These are phyloP conservation scores for Sequoia sempervirens DNA, from an alignment of 75 land plant species.

Conservation along the genomic window DNA sequence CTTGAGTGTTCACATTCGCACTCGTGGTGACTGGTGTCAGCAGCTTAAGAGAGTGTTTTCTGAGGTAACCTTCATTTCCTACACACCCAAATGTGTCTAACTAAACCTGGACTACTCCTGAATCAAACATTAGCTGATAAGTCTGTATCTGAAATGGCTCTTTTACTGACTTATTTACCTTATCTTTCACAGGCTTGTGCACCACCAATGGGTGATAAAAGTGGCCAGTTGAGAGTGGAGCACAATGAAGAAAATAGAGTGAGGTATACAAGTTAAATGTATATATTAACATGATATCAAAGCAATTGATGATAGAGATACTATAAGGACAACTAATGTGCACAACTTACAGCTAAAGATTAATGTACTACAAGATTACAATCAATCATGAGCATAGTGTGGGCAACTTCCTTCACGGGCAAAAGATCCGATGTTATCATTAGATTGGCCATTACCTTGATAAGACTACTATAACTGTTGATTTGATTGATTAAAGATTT, in stretches of 20 bases:
- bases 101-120: not conserved
- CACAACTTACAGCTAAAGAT: no score
- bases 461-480: no score
- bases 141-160: not conserved
- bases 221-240: constrained; percentile 68
- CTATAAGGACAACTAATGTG: no score
- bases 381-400: no score
- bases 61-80: constrained; percentile 14
- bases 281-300: not conserved
- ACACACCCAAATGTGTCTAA: no score
- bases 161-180: not conserved
- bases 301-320: not conserved
- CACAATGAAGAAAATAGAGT: constrained; percentile 2
- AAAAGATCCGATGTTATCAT: no score
- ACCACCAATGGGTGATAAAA: constrained; percentile 46
- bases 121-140: no score
- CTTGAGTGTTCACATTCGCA: constrained; percentile 62
- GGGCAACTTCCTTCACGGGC: no score
- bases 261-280: not conserved
- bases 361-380: no score
- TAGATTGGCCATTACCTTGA: no score
- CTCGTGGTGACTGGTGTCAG: constrained; percentile 52
- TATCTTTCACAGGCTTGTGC: constrained; percentile 27
- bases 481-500: no score
- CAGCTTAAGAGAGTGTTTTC: constrained; percentile 35